Conservation (phyloP, 2,329 filamentous ascomycete genomes). For the Microcera coccophila region DNA sequence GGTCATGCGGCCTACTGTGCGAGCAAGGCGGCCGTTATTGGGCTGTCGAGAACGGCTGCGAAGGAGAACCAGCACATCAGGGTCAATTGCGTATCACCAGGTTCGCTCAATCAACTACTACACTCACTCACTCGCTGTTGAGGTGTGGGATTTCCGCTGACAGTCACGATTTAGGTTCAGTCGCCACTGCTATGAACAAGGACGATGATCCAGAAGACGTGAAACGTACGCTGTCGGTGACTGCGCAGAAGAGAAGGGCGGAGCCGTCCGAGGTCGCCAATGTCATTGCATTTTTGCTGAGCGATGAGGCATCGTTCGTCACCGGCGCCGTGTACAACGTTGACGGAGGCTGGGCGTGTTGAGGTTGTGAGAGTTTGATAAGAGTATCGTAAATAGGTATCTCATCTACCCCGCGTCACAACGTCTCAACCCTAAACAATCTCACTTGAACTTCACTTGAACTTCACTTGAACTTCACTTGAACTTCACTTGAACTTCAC, state of each 20-base stretch:
- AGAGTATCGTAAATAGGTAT: too few species aligned
- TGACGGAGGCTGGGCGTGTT: constrained; percentile 35
- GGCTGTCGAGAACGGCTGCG: constrained; percentile 28
- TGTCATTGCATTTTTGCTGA: constrained; percentile 22
- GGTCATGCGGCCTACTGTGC: constrained; percentile 29
- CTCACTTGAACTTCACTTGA: too few species aligned
- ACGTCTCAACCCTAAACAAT: too few species aligned
- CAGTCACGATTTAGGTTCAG: constrained; percentile 8
- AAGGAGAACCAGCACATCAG: constrained; percentile 20
- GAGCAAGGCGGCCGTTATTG: constrained; percentile 32
- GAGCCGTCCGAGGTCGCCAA: constrained; percentile 12
- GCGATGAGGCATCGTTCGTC: constrained; percentile 21
- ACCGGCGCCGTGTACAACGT: constrained; percentile 34
- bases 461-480: too few species aligned
- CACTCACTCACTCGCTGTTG: too few species aligned
- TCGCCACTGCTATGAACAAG: constrained; percentile 15
- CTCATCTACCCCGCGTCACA: too few species aligned
- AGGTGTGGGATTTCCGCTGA: too few species aligned
- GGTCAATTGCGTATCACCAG: constrained; percentile 16
- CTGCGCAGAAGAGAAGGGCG: constrained; percentile 14
- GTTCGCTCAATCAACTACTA: constrained; percentile 3
- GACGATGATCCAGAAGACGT: constrained; percentile 12
- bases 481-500: too few species aligned
- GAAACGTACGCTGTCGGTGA: constrained; percentile 6
- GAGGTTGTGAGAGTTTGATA: too few species aligned